These are phyloP conservation scores for Trebouxia gelatinosa DNA, from an alignment of 163 green algal species.

Conservation along the genomic window DNA sequence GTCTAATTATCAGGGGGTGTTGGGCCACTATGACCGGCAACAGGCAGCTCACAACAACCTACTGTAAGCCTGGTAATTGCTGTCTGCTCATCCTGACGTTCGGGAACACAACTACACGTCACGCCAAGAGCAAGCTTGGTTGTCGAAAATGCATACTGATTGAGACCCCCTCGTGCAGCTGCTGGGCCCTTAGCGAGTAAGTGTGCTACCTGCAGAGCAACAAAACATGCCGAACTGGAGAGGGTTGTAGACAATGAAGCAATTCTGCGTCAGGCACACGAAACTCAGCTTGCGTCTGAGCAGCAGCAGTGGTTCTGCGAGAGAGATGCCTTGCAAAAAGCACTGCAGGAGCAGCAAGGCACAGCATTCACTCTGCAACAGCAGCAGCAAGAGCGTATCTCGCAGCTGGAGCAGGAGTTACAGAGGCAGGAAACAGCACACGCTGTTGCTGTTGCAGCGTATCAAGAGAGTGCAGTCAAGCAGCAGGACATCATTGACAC, in stretches of 20 bases:
- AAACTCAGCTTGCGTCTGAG: neutral
- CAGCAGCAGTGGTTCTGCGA: conserved; percentile 12
- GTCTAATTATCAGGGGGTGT: no score
- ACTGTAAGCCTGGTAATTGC: no score
- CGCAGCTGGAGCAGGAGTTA: neutral
- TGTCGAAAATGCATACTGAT: no score
- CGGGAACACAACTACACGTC: no score
- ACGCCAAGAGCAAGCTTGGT: no score
- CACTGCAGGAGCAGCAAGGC: conserved; percentile 17
- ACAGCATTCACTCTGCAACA: conserved; percentile 4
- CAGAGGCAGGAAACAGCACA: neutral
- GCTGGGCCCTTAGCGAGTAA: no score
- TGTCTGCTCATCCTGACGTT: no score
- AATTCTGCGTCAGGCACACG: neutral
- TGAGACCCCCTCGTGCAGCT: no score
- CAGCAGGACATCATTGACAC: no score
- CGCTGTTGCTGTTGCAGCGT: neutral
- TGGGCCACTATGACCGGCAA: no score
- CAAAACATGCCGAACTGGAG: neutral
- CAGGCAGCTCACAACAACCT: no score
- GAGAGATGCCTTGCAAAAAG: conserved; percentile 8
- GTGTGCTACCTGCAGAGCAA: conserved; percentile 1
- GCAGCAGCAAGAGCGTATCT: neutral
- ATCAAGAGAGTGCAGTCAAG: neutral
- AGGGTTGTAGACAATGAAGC: neutral